These are phyloP conservation scores for Tuctoria greenei DNA, from an alignment of 176 grass and related monocot genomes.

Conservation along the genomic window DNA sequence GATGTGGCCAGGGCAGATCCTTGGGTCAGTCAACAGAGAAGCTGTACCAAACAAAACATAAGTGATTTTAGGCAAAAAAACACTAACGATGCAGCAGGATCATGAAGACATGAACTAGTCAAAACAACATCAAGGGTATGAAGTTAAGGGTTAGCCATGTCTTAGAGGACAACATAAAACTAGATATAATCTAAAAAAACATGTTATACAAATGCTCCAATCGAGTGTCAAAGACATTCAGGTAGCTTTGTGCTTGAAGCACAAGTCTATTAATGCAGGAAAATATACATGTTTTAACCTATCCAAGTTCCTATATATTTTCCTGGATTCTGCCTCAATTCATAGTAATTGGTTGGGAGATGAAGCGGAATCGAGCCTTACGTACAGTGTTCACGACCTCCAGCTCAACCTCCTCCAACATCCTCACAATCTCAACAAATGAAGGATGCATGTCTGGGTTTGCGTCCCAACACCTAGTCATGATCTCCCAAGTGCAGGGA, in stretches of 20 bases:
- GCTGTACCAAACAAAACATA: too few relatives aligned
- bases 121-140: too few relatives aligned
- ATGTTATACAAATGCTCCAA: slow-evolving; percentile 22
- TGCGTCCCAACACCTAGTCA: slow-evolving; percentile 63
- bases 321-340: slow-evolving; percentile 41
- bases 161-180: slow-evolving; percentile 7
- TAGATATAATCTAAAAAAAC: slow-evolving; percentile 41
- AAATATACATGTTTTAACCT: too few relatives aligned
- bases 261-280: slow-evolving; percentile 13
- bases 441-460: slow-evolving; percentile 48
- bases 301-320: slow-evolving; percentile 31
- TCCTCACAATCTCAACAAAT: slow-evolving; percentile 45
- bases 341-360: slow-evolving; percentile 52
- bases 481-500: slow-evolving; percentile 58
- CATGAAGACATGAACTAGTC: too few relatives aligned
- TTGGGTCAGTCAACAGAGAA: too few relatives aligned
- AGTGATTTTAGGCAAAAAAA: too few relatives aligned
- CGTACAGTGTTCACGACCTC: slow-evolving; percentile 50
- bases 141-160: background rate
- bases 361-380: slow-evolving; percentile 54
- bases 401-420: slow-evolving; percentile 58
- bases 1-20: too few relatives aligned
- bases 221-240: background rate
- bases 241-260: slow-evolving; percentile 22
- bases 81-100: too few relatives aligned